Evolutionary conservation across 2,329 filamentous ascomycete genomes (phyloP).

Genomic region (Xylariaceae sp.): DNA sequence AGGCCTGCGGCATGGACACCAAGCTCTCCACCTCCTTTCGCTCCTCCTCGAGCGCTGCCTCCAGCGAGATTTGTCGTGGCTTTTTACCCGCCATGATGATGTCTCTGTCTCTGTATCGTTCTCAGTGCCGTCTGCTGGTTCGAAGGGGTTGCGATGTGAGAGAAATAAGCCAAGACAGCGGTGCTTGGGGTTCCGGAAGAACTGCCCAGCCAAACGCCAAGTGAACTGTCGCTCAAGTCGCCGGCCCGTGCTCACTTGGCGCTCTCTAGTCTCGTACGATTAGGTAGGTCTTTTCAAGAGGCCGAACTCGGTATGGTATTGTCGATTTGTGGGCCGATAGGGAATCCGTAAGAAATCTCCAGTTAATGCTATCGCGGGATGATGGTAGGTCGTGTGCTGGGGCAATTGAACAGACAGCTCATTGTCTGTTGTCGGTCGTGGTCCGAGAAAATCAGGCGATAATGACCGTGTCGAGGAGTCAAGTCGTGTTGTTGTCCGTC

Average conservation of each 20-base stretch:
- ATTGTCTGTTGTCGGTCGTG: conserved; percentile 25
- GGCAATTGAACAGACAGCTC: conserved; percentile 21
- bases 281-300: background rate
- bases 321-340: background rate
- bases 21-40: conserved; percentile 32
- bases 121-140: background rate
- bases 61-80: conserved; percentile 30
- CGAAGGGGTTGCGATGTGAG: background rate
- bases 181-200: background rate
- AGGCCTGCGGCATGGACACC: conserved; percentile 25
- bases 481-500: conserved; percentile 5
- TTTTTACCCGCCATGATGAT: conserved; percentile 29
- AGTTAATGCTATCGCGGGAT: conserved; percentile 31
- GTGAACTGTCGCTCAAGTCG: background rate
- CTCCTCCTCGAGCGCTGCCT: conserved; percentile 34
- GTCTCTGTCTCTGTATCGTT: background rate
- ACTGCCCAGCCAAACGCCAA: background rate
- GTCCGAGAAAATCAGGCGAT: conserved; percentile 9
- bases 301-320: background rate
- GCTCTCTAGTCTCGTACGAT: conserved; percentile 2
- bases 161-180: background rate
- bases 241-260: background rate
- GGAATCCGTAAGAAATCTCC: background rate
- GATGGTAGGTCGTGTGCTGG: conserved; percentile 31
- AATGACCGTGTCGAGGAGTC: conserved; percentile 1